phyloP scores from a whole-genome alignment of 2,329 filamentous ascomycete species.

The Thielaviopsis ethacetica region DNA sequence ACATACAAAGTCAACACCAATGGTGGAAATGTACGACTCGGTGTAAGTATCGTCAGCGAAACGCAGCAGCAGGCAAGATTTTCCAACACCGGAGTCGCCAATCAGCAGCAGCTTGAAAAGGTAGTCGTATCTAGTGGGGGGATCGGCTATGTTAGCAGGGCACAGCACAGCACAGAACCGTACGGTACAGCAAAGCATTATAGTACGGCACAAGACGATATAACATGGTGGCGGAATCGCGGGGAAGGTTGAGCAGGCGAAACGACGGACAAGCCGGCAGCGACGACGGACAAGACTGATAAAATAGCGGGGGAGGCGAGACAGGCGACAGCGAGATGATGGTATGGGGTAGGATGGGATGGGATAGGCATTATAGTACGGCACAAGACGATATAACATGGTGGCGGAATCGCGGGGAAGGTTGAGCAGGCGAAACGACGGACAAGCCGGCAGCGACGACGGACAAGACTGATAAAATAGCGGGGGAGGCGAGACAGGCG shows the following conservation, averaged over 20 bases:
- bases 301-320: not conserved
- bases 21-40: slow-evolving; percentile 98
- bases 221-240: not conserved
- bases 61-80: slow-evolving; percentile 94
- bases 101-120: slow-evolving; percentile 99
- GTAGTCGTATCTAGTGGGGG: slow-evolving; percentile 80
- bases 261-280: not conserved
- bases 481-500: not conserved
- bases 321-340: not conserved
- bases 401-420: not conserved
- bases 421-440: not conserved
- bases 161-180: not conserved
- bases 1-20: slow-evolving; percentile 96
- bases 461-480: not conserved
- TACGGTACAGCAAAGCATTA: no score
- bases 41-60: slow-evolving; percentile 99
- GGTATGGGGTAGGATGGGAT: no score
- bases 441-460: not conserved
- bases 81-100: slow-evolving; percentile 99
- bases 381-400: not conserved
- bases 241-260: not conserved
- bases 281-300: not conserved
- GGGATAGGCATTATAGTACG: not conserved
- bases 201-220: not conserved
- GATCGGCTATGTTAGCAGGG: slow-evolving; percentile 11